These are phyloP conservation scores for Cucurbita moschata DNA, from an alignment of 306 rosid genomes.

Conservation along the genomic window DNA sequence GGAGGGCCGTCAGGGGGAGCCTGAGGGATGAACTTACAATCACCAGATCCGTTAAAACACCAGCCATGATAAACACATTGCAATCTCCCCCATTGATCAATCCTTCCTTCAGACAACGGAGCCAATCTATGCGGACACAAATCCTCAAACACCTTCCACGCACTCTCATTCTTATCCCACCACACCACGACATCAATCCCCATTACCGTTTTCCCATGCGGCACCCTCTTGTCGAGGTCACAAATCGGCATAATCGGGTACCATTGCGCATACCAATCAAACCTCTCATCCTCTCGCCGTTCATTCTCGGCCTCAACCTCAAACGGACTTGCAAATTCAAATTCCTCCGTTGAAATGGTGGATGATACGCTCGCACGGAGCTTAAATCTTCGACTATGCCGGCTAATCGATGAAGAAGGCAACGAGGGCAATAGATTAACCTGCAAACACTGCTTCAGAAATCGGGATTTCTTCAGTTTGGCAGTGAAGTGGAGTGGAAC, in stretches of 20 bases:
- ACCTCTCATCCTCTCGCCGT: constrained; percentile 16
- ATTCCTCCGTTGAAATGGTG: constrained; percentile 36
- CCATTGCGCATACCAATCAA: constrained; percentile 85
- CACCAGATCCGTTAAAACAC: constrained; percentile 85
- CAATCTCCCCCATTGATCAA: constrained; percentile 85
- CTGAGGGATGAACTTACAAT: constrained; percentile 81
- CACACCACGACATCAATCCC: constrained; percentile 89
- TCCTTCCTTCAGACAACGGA: constrained; percentile 86
- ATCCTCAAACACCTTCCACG: constrained; percentile 85
- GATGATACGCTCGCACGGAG: constrained; percentile 22
- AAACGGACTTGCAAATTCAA: constrained; percentile 18
- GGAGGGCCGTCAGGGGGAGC: constrained; percentile 73
- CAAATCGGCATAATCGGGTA: constrained; percentile 80
- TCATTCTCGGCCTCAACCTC: constrained; percentile 1
- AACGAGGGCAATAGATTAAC: constrained; percentile 7
- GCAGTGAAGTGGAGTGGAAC: constrained; percentile 26
- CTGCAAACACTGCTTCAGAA: constrained; percentile 19
- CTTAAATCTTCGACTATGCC: not conserved
- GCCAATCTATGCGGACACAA: constrained; percentile 86
- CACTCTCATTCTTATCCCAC: constrained; percentile 80
- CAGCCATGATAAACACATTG: constrained; percentile 97
- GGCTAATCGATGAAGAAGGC: constrained; percentile 4
- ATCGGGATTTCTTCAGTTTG: constrained; percentile 10
- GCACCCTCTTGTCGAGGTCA: constrained; percentile 66
- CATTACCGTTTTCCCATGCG: constrained; percentile 63